Evolutionary conservation across 306 rosid genomes (phyloP).

Genomic region (Prunus armeniaca): DNA sequence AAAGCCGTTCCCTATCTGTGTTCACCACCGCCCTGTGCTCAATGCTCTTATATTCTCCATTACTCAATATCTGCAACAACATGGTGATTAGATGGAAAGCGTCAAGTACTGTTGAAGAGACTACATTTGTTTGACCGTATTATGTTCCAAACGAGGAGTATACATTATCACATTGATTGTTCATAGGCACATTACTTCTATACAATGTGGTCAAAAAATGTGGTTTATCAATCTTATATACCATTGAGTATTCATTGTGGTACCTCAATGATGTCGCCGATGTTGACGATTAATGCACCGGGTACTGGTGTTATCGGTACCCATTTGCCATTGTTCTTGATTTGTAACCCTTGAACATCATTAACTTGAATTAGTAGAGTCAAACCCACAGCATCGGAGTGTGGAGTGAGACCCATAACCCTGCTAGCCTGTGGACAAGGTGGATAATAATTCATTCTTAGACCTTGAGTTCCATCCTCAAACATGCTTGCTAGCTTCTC

Average conservation of each 20-base stretch:
- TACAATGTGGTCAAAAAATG: not conserved
- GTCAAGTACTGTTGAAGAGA: too few relatives aligned
- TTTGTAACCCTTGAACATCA: slow-evolving; percentile 28
- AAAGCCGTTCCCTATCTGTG: slow-evolving; percentile 23
- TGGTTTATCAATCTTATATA: not conserved
- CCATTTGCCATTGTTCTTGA: slow-evolving; percentile 26
- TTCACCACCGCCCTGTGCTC: slow-evolving; percentile 32
- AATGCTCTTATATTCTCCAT: slow-evolving; percentile 26
- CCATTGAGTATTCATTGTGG: slow-evolving; percentile 3
- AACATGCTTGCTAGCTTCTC: slow-evolving; percentile 13
- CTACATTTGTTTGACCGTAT: too few relatives aligned
- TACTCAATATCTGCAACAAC: slow-evolving; percentile 22
- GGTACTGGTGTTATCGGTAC: not conserved
- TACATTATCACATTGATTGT: too few relatives aligned
- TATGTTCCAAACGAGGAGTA: too few relatives aligned
- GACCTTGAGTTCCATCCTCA: slow-evolving; percentile 23
- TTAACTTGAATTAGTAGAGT: slow-evolving; percentile 19
- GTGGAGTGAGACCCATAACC: slow-evolving; percentile 23
- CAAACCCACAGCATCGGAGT: slow-evolving; percentile 26
- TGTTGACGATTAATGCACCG: slow-evolving; percentile 19
- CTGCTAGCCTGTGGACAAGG: slow-evolving; percentile 25
- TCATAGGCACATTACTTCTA: not conserved
- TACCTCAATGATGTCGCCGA: slow-evolving; percentile 23
- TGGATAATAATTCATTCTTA: slow-evolving; percentile 30
- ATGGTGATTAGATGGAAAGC: not conserved